A percentile compares a stretch with the other conserved stretches of the same genome.
phyloP scores from a whole-genome alignment of 176 grass and related monocot genomes.

The Puya raimondii region DNA sequence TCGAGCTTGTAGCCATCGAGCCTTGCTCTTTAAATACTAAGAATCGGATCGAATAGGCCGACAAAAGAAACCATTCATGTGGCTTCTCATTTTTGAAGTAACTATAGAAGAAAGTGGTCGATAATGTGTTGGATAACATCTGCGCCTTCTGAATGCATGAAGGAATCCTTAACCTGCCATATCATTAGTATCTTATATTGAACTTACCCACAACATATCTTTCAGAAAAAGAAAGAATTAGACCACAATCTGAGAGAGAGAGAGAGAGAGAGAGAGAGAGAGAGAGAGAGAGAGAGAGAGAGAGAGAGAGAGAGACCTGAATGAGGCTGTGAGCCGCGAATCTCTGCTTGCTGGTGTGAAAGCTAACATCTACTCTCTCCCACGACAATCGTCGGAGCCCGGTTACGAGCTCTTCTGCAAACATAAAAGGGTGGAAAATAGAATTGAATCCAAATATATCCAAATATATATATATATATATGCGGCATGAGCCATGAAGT shows the following conservation, averaged over 20 bases:
- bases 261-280: neutral
- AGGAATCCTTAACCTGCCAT: slow-evolving; percentile 60
- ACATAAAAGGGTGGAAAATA: neutral
- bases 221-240: no score
- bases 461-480: no score
- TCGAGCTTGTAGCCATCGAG: no score
- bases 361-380: slow-evolving; percentile 97
- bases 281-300: neutral
- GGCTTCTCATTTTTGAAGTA: no score
- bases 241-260: no score
- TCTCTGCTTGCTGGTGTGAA: slow-evolving; percentile 67
- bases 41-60: no score
- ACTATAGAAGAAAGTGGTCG: slow-evolving; percentile 50
- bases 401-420: slow-evolving; percentile 67
- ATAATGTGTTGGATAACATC: slow-evolving; percentile 87
- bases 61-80: no score
- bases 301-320: slow-evolving; percentile 45
- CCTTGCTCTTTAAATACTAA: no score
- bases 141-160: slow-evolving; percentile 63
- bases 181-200: no score
- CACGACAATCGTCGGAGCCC: slow-evolving; percentile 70
- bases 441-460: no score
- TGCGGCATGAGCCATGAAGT: no score
- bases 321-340: slow-evolving; percentile 84
- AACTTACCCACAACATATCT: no score